Evolutionary conservation across 768 basidiomycete genomes (phyloP), one percentile per base, ranked within the genome.

Genomic region (Pleurotus tuber-regium): DNA sequence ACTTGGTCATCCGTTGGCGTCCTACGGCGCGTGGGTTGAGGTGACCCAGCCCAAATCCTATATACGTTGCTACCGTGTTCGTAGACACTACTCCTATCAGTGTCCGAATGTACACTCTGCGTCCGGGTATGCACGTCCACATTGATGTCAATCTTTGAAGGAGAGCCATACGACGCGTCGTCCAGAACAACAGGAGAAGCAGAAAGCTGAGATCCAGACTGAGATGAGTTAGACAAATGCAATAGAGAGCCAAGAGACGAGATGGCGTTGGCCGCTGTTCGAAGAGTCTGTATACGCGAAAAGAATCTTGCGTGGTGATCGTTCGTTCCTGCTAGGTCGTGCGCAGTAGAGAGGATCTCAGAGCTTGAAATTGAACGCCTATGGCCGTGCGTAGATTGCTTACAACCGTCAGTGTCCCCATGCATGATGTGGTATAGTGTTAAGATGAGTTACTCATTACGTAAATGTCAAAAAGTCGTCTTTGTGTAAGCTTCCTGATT

Each of bases 31-130:
- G 11, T 14, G n/a, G 46, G 31, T 16, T 35, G 46, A 16, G 46
- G 46, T 10, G 46, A 48, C 24, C 46, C 46, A 35, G 46, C 46
- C 46, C 46, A 48, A 11, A 48, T 35, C 10, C 18, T 35, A 31
- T 18, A 48, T 2, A 35, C 23, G 3, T 48, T 31, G 21, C 29
- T n/a, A 4, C 19, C 31, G n/a, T 48, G 19, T 8, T 47, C 28
- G n/a, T 30, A 9, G 18, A 30, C 31, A 18, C 10, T n/a, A 48
- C 19, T n/a, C n/a, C n/a, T 16, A 38, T 16, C 10, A 3, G 35
- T 16, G n/a, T 19, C 35, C 9, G 35, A 19, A n/a, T 28, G 43
- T 12, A n/a, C 46, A 21, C 28, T 48, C 11, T 48, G 46, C 29
- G 35, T 35, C 2, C 31, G 46, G 3, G 46, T 48, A 35, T 48